Conservation (phyloP, 1,139 yeast genomes). For the Scheffersomyces parashehatae region DNA sequence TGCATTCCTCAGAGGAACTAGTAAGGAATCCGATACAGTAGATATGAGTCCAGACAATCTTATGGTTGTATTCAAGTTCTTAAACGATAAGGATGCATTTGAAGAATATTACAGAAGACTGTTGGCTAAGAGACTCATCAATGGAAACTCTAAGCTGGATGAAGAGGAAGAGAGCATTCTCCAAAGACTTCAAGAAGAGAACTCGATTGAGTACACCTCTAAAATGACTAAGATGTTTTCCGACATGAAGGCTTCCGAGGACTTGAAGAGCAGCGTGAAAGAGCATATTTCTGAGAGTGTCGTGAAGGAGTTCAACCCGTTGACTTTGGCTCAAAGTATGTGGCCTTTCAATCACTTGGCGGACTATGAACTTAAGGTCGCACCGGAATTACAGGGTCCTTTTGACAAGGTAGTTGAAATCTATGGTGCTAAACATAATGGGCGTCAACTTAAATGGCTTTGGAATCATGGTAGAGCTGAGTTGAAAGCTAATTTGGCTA, state of each 20-base stretch:
- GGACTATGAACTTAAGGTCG: slow-evolving; percentile 44
- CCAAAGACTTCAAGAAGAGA: slow-evolving; percentile 83
- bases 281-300: slow-evolving; percentile 42
- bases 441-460: slow-evolving; percentile 90
- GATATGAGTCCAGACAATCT: slow-evolving; percentile 84
- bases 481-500: slow-evolving; percentile 80
- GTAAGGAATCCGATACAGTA: slow-evolving; percentile 65
- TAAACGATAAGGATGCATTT: slow-evolving; percentile 93
- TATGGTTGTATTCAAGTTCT: slow-evolving; percentile 83
- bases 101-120: slow-evolving; percentile 90
- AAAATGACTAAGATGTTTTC: slow-evolving; percentile 96
- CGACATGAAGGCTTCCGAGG: slow-evolving; percentile 86
- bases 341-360: slow-evolving; percentile 71
- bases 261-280: slow-evolving; percentile 68
- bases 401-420: slow-evolving; percentile 67
- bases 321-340: slow-evolving; percentile 81
- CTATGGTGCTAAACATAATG: slow-evolving; percentile 76
- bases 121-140: slow-evolving; percentile 85
- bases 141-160: slow-evolving; percentile 78
- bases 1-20: slow-evolving; percentile 71
- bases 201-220: slow-evolving; percentile 89
- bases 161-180: slow-evolving; percentile 86
- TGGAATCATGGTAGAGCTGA: slow-evolving; percentile 97
- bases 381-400: slow-evolving; percentile 60
- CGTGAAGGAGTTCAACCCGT: slow-evolving; percentile 69